A percentile compares a stretch with the other conserved stretches of the same genome.
These are phyloP conservation scores for Penicillium diatomitis DNA, from an alignment of 495 filamentous ascomycete species.

Conservation along the genomic window DNA sequence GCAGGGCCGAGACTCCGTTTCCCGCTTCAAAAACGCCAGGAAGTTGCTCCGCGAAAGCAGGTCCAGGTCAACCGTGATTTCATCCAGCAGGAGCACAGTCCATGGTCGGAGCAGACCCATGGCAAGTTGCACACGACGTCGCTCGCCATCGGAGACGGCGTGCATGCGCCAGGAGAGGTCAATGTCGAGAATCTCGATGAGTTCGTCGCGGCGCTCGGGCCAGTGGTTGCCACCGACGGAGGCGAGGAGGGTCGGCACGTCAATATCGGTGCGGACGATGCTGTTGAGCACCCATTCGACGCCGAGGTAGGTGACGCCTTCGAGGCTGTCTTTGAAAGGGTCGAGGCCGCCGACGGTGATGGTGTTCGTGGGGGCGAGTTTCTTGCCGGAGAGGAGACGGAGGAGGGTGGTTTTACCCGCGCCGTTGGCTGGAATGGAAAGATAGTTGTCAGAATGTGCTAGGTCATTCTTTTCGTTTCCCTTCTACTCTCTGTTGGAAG, in stretches of 20 bases:
- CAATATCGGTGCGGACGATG: conserved; percentile 91
- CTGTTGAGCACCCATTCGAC: conserved; percentile 98
- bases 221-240: conserved; percentile 83
- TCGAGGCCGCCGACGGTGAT: conserved; percentile 73
- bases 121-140: conserved; percentile 83
- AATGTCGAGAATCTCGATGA: conserved; percentile 83
- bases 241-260: conserved; percentile 71
- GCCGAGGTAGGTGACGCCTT: conserved; percentile 94
- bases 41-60: conserved; percentile 77
- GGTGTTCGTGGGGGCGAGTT: conserved; percentile 65
- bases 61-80: conserved; percentile 96
- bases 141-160: conserved; percentile 83
- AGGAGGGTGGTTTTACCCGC: conserved; percentile 96
- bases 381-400: conserved; percentile 82
- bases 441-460: neutral
- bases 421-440: conserved; percentile 60
- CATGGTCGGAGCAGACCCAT: conserved; percentile 96
- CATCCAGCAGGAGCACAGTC: conserved; percentile 82
- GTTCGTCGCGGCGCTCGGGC: conserved; percentile 70
- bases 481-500: neutral
- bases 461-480: too few species aligned
- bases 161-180: conserved; percentile 92
- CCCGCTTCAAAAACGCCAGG: conserved; percentile 72
- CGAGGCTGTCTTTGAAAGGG: conserved; percentile 78
- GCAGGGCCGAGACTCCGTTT: conserved; percentile 73